Evolutionary conservation across 2,329 filamentous ascomycete species (phyloP).

Genomic region (Trichoderma polysporum): DNA sequence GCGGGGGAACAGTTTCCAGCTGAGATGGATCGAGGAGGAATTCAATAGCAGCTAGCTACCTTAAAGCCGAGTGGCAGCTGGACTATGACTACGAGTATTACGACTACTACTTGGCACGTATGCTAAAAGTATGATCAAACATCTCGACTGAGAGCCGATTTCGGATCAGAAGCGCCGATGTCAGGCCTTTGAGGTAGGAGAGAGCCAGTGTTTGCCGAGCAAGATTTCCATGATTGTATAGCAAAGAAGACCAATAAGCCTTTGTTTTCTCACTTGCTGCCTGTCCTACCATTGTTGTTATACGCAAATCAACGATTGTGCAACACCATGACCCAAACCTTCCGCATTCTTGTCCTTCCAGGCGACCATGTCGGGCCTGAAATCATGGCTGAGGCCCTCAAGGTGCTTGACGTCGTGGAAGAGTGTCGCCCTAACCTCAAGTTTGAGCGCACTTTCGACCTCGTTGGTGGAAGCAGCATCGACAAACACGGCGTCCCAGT

Average conservation of each 20-base stretch:
- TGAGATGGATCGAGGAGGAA: not conserved
- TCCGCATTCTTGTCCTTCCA: slow-evolving; percentile 43
- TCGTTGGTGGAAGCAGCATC: slow-evolving; percentile 41
- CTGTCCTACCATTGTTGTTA: not conserved
- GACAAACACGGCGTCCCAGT: slow-evolving; percentile 45
- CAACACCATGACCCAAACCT: slow-evolving; percentile 21
- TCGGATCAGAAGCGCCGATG: slow-evolving; percentile 3
- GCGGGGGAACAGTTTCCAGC: not conserved
- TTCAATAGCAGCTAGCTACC: not conserved
- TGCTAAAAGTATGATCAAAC: not conserved
- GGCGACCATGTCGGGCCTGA: slow-evolving; percentile 50
- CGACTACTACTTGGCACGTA: not conserved
- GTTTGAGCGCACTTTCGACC: slow-evolving; percentile 32
- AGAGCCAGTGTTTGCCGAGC: not conserved
- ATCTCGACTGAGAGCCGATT: not conserved
- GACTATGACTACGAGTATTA: not conserved
- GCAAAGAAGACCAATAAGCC: not conserved
- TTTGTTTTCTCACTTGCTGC: not conserved
- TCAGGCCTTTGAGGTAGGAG: not conserved
- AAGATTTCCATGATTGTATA: not conserved
- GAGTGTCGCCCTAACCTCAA: slow-evolving; percentile 31
- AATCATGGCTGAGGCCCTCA: slow-evolving; percentile 46
- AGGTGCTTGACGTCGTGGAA: slow-evolving; percentile 45
- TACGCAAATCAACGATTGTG: not conserved
- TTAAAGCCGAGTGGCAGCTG: not conserved